A percentile compares a stretch with the other conserved stretches of the same genome.
Evolutionary conservation across 805 yeast genomes (phyloP).

Genomic region (Candida khao-thaluensis): DNA sequence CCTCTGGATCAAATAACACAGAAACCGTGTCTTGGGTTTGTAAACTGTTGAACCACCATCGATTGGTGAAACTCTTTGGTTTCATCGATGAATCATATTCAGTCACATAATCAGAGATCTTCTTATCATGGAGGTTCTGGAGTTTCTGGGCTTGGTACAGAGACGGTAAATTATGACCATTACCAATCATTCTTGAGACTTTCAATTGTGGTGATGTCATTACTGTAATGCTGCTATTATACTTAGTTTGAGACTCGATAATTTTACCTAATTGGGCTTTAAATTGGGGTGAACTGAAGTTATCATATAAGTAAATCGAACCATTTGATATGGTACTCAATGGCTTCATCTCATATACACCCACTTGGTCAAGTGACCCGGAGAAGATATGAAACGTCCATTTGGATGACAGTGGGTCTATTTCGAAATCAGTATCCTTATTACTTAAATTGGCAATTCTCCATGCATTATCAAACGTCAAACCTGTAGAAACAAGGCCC

Average conservation of each 20-base stretch:
- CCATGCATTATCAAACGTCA: conserved; percentile 19
- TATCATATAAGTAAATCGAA: conserved; percentile 25
- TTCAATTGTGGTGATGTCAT: conserved; percentile 33
- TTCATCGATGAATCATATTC: conserved; percentile 32
- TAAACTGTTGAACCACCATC: conserved; percentile 33
- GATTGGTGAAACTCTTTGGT: conserved; percentile 36
- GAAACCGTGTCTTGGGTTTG: conserved; percentile 23
- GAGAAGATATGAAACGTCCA: conserved; percentile 34
- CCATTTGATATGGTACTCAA: conserved; percentile 36
- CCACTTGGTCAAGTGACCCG: conserved; percentile 43
- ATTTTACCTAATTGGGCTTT: conserved; percentile 2
- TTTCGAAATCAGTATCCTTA: conserved; percentile 24
- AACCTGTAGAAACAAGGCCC: conserved; percentile 30
- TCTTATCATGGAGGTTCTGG: conserved; percentile 23
- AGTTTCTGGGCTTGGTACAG: conserved; percentile 25
- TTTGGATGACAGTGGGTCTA: conserved; percentile 18
- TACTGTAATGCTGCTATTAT: conserved; percentile 21
- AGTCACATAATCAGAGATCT: conserved; percentile 33
- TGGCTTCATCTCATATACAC: conserved; percentile 42
- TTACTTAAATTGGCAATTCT: conserved; percentile 15
- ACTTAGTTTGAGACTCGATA: conserved; percentile 2
- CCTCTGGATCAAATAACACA: conserved; percentile 34
- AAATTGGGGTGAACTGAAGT: conserved; percentile 24
- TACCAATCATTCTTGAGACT: conserved; percentile 31
- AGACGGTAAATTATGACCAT: conserved; percentile 35